Evolutionary conservation across 2,329 filamentous ascomycete species (phyloP), one percentile per base, ranked within the genome.

Genomic region (Blastomyces emzantsi): DNA sequence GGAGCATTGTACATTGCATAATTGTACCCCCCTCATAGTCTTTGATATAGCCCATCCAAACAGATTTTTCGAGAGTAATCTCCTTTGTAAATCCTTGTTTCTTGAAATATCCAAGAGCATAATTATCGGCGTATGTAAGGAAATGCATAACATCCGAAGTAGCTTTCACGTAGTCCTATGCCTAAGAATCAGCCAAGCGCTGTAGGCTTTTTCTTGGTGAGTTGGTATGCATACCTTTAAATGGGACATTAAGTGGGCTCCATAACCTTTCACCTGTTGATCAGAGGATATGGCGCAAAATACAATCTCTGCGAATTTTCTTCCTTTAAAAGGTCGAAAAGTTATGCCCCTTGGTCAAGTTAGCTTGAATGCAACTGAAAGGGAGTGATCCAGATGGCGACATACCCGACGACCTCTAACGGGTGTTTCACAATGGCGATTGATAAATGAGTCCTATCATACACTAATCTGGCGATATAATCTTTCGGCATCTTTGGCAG

Each of bases 1-100:
- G 93, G 25, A 99, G 83, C 94, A 99, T 97, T 61, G 89, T 91
- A 73, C 94, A 99, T 78, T 99, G 94, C 94, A 99, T 99, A 66
- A 99, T 96, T 0, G 94, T 99, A 64, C 94, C 94, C 64, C 94
- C 94, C 77, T 99, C 94, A 75, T 99, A 99, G 74, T 99, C 94
- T 74, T 99, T 99, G 80, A 99, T 99, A 72, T 97, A 99, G 2
- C 94, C 94, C 94, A 97, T 97, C 94, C 94, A 99, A 3, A 91
- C 87, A 2, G 88, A 87, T 71, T 87, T 89, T 64, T 94, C 90
- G 0, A 99, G 85, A 0, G 92, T 96, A 67, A 99, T 97, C 71
- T 99, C 93, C 75, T 99, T 99, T 1, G 94, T 97, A 73, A 99
- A 99, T 0, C 94, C 94, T 74, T 99, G 94, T 75, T 99, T 99